Base-by-base conservation (phyloP, 1,284 basidiomycete genomes). In the Butyriboletus appendiculatus region DNA sequence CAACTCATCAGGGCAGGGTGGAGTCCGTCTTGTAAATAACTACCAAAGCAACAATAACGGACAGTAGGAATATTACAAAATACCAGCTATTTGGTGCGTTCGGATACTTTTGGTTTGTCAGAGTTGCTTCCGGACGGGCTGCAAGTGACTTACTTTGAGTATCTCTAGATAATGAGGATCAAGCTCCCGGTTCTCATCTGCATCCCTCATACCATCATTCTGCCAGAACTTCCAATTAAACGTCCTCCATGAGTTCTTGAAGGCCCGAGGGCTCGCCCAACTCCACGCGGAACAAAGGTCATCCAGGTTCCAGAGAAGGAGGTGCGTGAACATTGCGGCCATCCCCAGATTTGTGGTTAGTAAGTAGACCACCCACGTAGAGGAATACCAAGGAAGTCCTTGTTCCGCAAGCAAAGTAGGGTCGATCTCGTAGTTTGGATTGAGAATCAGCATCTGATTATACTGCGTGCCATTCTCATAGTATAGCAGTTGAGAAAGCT, bases 141-240 rank as follows among this genome's bases (percentile, higher is more conserved):
- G 14, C 22, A 40, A 35, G 16, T 14, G 28, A 34, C 66, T 55
- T 30, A 75, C 77, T 70, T 79, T 79, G 11, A 79, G 68, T 78
- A 81, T 81, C 61, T 80, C 67, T 11, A 68, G 63, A 57, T 81
- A 82, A 61, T 82, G 80, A 8, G 80, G 79, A 58, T 81, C 81
- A 11, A 75, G 38, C 10, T 62, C 63, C 33, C 35, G 45, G 24
- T 69, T 69, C 39, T 70, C 61, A 38, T 67, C 61, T 7, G 64
- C 58, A 2, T 61, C 48, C 40, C 75, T 69, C 59, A 73, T 71
- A 6, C 76, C 77, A 53, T 75, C 67, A 35, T 75, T 65, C 54
- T 64, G 51, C 79, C 79, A 80, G 67, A 80, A 76, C 42, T 60
- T 72, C 72, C 72, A 78, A 53, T 74, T 61, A 53, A 79, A 73